These are phyloP conservation scores for Balamuthia mandrillaris DNA, from an alignment of 208 protist genomes.

Conservation along the genomic window DNA sequence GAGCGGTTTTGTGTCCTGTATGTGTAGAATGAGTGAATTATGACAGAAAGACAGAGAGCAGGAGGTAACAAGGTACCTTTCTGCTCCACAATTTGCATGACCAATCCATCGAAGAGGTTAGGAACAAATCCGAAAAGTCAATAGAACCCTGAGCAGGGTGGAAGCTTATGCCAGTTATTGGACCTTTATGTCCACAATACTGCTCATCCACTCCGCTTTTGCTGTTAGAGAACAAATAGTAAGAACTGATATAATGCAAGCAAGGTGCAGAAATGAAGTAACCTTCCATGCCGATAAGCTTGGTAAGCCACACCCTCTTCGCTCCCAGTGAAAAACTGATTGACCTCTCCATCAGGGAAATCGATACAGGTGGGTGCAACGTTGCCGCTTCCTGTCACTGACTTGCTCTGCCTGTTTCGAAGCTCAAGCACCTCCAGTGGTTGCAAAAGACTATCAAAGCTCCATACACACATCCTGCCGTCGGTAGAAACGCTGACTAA, in stretches of 20 bases:
- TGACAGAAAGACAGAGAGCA: not conserved
- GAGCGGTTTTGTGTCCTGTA: constrained; percentile 44
- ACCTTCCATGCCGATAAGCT: constrained; percentile 44
- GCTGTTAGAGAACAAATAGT: not conserved
- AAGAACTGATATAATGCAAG: not conserved
- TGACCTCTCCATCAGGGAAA: constrained; percentile 61
- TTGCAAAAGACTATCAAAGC: constrained; percentile 56
- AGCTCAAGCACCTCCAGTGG: constrained; percentile 47
- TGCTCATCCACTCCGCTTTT: constrained; percentile 9
- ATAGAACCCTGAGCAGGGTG: constrained; percentile 44
- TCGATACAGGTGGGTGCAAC: constrained; percentile 51
- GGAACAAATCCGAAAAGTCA: constrained; percentile 61
- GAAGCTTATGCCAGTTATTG: constrained; percentile 51
- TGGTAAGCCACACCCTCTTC: constrained; percentile 63
- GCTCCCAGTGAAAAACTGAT: constrained; percentile 60
- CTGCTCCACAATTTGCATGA: constrained; percentile 60
- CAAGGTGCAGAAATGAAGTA: not conserved
- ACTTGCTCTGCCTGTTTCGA: not conserved
- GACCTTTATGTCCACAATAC: constrained; percentile 51
- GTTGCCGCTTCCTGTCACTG: not conserved
- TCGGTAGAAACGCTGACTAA: constrained; percentile 65
- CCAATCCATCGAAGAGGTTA: constrained; percentile 67
- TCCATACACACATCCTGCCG: constrained; percentile 68
- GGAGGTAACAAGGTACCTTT: constrained; percentile 11
- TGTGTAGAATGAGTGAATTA: too few relatives aligned